Base-by-base conservation (phyloP, 768 basidiomycete species). In the Leucosporidium yakuticum region DNA sequence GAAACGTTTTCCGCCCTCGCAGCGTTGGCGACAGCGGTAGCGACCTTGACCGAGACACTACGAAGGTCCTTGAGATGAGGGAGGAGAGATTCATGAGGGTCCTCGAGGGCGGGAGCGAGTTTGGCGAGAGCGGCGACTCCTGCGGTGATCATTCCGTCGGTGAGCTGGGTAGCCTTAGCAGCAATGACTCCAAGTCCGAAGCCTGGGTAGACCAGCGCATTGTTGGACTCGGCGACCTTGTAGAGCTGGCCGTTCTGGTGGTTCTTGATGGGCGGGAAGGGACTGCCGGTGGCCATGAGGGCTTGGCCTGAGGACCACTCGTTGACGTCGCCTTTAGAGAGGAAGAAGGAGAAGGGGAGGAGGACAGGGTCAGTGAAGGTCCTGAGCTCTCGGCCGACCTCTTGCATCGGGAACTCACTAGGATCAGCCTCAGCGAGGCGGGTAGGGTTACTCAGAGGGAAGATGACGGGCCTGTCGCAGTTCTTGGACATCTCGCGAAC, bases 61-160 rank as follows among this genome's bases (percentile, higher is more conserved):
- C 88, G 88, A 0, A 90, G 86, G 65, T 91, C 86, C 2, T 79
- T 82, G 58, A 94, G 86, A 73, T 89, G 87, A 0, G 91, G 90
- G 6, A 94, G 80, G 31, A 94, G 83, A 0, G 86, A 83, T 34
- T 77, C 76, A 69, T 89, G 85, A 0, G 87, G 86, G 74, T 91
- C 86, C 39, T 83, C 83, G 67, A 86, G 80, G 0, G 85, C 90
- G 2, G 90, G 90, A 0, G 90, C 85, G 53, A 93, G 83, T 12
- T 84, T 81, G 0, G 90, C 89, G 48, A 94, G 86, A 19, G 86
- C 84, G 32, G 81, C 83, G 0, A 89, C 85, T 14, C 88, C 91
- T 4, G 88, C 88, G 50, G 91, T 86, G 77, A 94, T 88, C 91
- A 94, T 92, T n/a, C 82, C 84, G 77, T 91, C 89, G 1, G 88